These are phyloP conservation scores for Bipolaris bicolor DNA, from an alignment of 2,329 filamentous ascomycete genomes.

Conservation along the genomic window DNA sequence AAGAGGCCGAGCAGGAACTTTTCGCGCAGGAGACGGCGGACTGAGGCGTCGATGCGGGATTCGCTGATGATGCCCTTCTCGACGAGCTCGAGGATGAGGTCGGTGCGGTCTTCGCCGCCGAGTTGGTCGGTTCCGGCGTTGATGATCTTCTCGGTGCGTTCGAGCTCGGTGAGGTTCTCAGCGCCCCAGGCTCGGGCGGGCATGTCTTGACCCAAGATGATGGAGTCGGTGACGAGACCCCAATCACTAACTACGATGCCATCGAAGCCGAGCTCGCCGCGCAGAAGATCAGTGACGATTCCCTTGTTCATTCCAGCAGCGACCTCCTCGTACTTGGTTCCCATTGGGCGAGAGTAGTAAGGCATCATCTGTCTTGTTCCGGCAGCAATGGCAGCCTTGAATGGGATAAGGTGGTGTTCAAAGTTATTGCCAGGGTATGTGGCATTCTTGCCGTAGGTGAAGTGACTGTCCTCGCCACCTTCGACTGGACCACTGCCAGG, in stretches of 20 bases:
- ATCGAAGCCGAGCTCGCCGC: conserved; percentile 56
- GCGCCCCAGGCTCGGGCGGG: conserved; percentile 59
- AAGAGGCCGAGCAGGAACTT: conserved; percentile 61
- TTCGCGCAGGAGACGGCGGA: conserved; percentile 56
- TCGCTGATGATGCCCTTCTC: conserved; percentile 52
- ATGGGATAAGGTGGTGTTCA: conserved; percentile 59
- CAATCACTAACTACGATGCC: conserved; percentile 62
- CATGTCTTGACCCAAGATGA: conserved; percentile 54
- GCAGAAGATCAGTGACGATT: conserved; percentile 58
- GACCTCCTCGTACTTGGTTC: conserved; percentile 55
- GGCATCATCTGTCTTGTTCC: conserved; percentile 61
- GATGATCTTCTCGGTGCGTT: conserved; percentile 54
- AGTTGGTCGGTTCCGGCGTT: conserved; percentile 61
- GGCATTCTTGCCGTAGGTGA: conserved; percentile 58
- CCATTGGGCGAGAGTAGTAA: conserved; percentile 58
- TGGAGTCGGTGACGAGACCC: conserved; percentile 58
- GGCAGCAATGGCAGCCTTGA: conserved; percentile 58
- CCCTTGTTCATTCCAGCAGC: conserved; percentile 60
- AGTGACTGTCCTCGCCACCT: conserved; percentile 61
- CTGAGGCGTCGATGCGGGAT: conserved; percentile 54
- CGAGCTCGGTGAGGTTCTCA: conserved; percentile 53
- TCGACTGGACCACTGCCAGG: conserved; percentile 58
- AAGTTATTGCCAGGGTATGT: conserved; percentile 60
- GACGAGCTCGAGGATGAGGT: conserved; percentile 58
- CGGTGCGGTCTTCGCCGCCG: conserved; percentile 57